Base-by-base conservation (phyloP, 2,329 filamentous ascomycete genomes). In the Malbranchea zuffiana region DNA sequence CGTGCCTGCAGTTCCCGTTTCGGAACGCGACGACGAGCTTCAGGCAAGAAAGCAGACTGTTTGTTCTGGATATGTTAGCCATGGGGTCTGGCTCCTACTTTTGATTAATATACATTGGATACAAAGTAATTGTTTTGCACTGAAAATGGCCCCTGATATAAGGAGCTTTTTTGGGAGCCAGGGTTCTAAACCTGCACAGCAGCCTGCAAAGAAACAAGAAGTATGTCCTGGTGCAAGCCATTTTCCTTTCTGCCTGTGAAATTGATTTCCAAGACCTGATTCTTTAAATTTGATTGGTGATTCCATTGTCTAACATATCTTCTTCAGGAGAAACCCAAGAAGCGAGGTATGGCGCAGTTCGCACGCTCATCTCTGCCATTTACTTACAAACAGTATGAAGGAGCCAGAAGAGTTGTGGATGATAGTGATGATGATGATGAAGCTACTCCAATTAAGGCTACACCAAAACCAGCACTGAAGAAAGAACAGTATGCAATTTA, bases 161-260 rank as follows among this genome's bases (percentile, higher is more conserved):
- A 74, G 87, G 54, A 85, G 71, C 50, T 96, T 95, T 63, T 95
- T 96, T 66, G 78, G 80, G 35, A 70, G 72, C 45, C 67, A 71
- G 49, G 63, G 70, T 29, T 63, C 71, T 11, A 61, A 68, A 32
- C 68, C 72, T 42, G 60, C 60, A 37, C 41, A 45, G 51, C 48
- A 62, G 46, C 54, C 65, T 29, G 44, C 58, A 30, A 60, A 62
- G 47, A 59, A 59, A 39, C 32, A 32, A 51, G 65, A 57, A 59
- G 66, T 57, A 58, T 39, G 50, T n/a, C n/a, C n/a, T n/a, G n/a
- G n/a, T n/a, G n/a, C n/a, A n/a, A n/a, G n/a, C n/a, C n/a, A n/a
- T n/a, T n/a, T n/a, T n/a, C n/a, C n/a, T n/a, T n/a, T n/a, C n/a
- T n/a, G n/a, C n/a, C n/a, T n/a, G n/a, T n/a, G n/a, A n/a, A n/a